Evolutionary conservation across 208 protist genomes (phyloP).

Genomic region (Leishmania gerbilli): DNA sequence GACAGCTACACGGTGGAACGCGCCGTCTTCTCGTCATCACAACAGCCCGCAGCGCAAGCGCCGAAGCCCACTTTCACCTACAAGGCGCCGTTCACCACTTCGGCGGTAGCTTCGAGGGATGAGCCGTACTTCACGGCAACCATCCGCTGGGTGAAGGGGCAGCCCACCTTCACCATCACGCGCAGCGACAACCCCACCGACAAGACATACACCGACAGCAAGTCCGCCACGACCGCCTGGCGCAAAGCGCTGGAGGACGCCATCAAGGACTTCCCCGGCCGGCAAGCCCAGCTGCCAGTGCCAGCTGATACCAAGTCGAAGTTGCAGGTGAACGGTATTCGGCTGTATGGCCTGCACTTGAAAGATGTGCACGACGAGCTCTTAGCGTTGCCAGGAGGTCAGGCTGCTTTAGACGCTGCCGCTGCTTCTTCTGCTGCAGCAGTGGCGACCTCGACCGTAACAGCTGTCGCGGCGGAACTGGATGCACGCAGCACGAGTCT

Average conservation of each 20-base stretch:
- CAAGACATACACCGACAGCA: conserved; percentile 39
- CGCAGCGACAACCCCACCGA: conserved; percentile 63
- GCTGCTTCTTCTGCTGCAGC: conserved; percentile 2
- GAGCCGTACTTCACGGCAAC: conserved; percentile 48
- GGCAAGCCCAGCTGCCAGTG: neutral
- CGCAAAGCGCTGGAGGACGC: conserved; percentile 53
- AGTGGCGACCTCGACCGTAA: neutral
- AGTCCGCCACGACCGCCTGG: conserved; percentile 44
- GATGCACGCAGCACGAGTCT: conserved; percentile 5
- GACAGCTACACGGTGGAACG: conserved; percentile 62
- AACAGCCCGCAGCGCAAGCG: neutral
- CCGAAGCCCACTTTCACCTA: conserved; percentile 8
- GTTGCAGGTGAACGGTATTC: conserved; percentile 30
- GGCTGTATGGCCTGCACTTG: conserved; percentile 44
- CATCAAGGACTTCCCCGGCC: conserved; percentile 51
- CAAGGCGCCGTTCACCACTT: conserved; percentile 1
- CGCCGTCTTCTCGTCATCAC: conserved; percentile 35
- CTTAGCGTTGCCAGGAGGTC: conserved; percentile 37
- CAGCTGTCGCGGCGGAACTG: neutral
- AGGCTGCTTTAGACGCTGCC: conserved; percentile 17
- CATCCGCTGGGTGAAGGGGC: conserved; percentile 21
- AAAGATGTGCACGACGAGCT: conserved; percentile 35
- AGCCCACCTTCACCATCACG: conserved; percentile 48
- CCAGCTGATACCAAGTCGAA: conserved; percentile 15
- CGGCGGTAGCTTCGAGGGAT: neutral